Evolutionary conservation across 345 rosid genomes (phyloP), one percentile per base, ranked within the genome.

Genomic region (Aethionema arabicum): DNA sequence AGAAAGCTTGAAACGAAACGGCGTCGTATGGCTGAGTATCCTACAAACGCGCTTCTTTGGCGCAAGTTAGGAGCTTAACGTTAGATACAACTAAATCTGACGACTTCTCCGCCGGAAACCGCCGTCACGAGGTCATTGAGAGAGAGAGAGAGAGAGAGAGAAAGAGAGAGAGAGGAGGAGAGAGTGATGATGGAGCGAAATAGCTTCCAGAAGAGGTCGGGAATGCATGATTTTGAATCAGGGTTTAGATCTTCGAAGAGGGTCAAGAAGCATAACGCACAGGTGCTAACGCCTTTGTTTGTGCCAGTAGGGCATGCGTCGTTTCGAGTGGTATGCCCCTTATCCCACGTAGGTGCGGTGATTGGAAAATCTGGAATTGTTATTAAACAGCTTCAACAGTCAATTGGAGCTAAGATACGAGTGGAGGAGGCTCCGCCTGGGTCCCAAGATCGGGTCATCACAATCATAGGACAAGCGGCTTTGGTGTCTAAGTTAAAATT

Each of bases 311-410:
- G 85, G 1, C 86, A 86, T 72, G 88, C 74, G 10, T 63, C 78
- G 21, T 86, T 91, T 74, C 87, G 95, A 32, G 74, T 88, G 49
- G 85, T 88, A 11, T 86, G 92, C 55, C 88, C 83, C 56, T 61
- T 76, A 9, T 83, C 92, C 0, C 83, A 84, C 10, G 76, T 91
- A 43, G 96, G 96, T 2, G 95, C 96, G 33, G 77, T 91, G 42
- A 91, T 91, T 12, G 98, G 98, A 0, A 91, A 83, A 80, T 79
- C 92, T 8, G 98, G 98, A 12, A 72, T 32, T 60, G 72, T 86
- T 41, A 85, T 91, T 80, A 91, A 88, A 75, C 85, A 81, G 69
- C 88, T 91, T 5, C 95, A 86, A 71, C 86, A 78, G 56, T 67
- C 74, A 48, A 88, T 87, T 16, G 90, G 87, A 14, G 80, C 90